These are phyloP conservation scores for Ascochyta fabae DNA, from an alignment of 2,329 filamentous ascomycete genomes.

Conservation along the genomic window DNA sequence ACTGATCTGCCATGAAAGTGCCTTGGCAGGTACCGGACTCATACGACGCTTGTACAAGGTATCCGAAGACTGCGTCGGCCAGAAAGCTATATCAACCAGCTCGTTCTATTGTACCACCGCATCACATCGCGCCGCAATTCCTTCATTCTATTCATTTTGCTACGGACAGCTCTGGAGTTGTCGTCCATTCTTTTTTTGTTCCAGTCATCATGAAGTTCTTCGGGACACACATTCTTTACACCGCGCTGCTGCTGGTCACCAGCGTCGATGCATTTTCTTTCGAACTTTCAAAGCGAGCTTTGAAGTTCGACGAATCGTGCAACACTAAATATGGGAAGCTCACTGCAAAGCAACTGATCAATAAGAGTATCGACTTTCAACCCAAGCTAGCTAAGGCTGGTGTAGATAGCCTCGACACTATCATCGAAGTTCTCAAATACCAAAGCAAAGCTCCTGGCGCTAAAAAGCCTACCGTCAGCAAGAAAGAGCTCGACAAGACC, in stretches of 20 bases:
- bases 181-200: slow-evolving; percentile 14
- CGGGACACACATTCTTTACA: background rate
- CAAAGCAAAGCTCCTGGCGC: slow-evolving; percentile 8
- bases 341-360: slow-evolving; percentile 16
- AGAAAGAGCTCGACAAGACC: slow-evolving; percentile 9
- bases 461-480: slow-evolving; percentile 11
- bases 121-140: background rate
- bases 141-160: background rate
- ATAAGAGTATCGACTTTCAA: slow-evolving; percentile 16
- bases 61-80: background rate
- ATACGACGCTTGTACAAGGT: background rate
- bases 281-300: slow-evolving; percentile 13
- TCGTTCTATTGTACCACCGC: background rate
- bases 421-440: slow-evolving; percentile 10
- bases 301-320: slow-evolving; percentile 15
- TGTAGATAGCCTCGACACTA: slow-evolving; percentile 6
- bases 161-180: slow-evolving; percentile 10
- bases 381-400: slow-evolving; percentile 15
- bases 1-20: background rate
- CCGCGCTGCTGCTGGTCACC: slow-evolving; percentile 9
- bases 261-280: slow-evolving; percentile 10
- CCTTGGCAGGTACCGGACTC: slow-evolving; percentile 8
- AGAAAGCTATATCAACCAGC: slow-evolving; percentile 1
- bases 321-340: slow-evolving; percentile 18
- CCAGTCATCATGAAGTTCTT: slow-evolving; percentile 11